phyloP scores from a whole-genome alignment of 257 asterid genomes.

The Gardenia jasminoides region DNA sequence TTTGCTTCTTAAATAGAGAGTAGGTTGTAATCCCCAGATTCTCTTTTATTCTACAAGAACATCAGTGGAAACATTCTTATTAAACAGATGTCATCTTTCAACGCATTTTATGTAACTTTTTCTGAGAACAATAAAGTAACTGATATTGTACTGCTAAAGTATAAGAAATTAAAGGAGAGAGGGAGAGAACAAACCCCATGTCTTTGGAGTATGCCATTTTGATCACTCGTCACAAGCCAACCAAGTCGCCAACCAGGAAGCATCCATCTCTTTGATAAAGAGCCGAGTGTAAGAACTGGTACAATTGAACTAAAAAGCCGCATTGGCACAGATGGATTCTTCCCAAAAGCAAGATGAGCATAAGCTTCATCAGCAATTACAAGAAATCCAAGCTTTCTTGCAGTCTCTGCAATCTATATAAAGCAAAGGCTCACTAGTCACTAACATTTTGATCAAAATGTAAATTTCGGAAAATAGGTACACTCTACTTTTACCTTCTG shows the following conservation, averaged over 20 bases:
- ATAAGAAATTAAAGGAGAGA: neutral
- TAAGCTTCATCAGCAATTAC: constrained; percentile 72
- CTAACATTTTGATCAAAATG: neutral
- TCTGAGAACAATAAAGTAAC: neutral
- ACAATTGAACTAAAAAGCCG: constrained; percentile 40
- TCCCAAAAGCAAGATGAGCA: constrained; percentile 54
- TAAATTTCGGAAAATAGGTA: neutral
- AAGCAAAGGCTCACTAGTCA: neutral
- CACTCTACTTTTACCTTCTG: constrained; percentile 43
- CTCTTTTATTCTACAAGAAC: neutral
- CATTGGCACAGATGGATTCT: constrained; percentile 52
- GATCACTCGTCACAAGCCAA: constrained; percentile 64
- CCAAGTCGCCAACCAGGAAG: constrained; percentile 79
- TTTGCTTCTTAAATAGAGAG: neutral
- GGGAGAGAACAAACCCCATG: constrained; percentile 43
- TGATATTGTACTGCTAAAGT: too few relatives aligned
- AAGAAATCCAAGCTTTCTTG: constrained; percentile 50
- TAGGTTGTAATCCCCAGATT: neutral
- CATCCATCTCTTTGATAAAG: constrained; percentile 74
- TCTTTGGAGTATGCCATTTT: constrained; percentile 48
- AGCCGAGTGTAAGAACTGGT: constrained; percentile 59
- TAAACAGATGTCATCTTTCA: neutral
- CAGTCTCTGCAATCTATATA: constrained; percentile 62
- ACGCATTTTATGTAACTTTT: neutral
- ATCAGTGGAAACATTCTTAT: neutral